phyloP scores from a whole-genome alignment of 176 grass and related monocot species.

The Triticum dicoccoides region DNA sequence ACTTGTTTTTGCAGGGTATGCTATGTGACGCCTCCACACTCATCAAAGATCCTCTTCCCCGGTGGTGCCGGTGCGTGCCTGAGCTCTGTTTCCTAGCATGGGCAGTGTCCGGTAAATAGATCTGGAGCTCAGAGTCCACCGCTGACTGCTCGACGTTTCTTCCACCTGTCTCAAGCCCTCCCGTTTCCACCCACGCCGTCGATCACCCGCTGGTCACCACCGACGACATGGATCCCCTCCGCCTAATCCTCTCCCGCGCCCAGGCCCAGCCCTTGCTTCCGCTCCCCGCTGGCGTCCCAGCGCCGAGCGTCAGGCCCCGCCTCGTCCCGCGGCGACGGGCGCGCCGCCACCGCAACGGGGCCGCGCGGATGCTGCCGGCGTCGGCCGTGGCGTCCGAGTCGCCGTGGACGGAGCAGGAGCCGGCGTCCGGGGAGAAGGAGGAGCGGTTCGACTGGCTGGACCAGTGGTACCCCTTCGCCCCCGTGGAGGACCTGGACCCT shows the following conservation, averaged over 20 bases:
- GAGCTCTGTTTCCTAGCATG: too few species aligned
- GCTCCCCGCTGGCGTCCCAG: background rate
- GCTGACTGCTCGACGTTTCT: background rate
- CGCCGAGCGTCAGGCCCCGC: background rate
- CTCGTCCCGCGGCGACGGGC: background rate
- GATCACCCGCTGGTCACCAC: background rate
- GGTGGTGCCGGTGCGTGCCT: too few species aligned
- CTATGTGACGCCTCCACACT: too few species aligned
- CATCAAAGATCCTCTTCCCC: too few species aligned
- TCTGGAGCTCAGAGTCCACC: background rate
- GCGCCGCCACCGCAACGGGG: background rate
- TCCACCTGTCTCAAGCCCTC: background rate
- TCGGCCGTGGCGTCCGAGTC: slow-evolving; percentile 5
- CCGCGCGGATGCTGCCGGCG: background rate
- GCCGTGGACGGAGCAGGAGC: background rate
- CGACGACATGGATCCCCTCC: slow-evolving; percentile 22
- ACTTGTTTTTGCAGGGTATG: too few species aligned
- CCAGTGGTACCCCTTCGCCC: slow-evolving; percentile 79
- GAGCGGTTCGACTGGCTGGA: slow-evolving; percentile 73
- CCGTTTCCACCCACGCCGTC: background rate
- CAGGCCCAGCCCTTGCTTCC: background rate
- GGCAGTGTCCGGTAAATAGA: too few species aligned
- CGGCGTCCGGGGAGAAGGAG: background rate
- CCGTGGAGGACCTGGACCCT: slow-evolving; percentile 72
- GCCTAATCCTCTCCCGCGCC: background rate